Evolutionary conservation across 352 stramenopile genomes (phyloP), one percentile per base, ranked within the genome.

Genomic region (Globisporangium paroecandrum): DNA sequence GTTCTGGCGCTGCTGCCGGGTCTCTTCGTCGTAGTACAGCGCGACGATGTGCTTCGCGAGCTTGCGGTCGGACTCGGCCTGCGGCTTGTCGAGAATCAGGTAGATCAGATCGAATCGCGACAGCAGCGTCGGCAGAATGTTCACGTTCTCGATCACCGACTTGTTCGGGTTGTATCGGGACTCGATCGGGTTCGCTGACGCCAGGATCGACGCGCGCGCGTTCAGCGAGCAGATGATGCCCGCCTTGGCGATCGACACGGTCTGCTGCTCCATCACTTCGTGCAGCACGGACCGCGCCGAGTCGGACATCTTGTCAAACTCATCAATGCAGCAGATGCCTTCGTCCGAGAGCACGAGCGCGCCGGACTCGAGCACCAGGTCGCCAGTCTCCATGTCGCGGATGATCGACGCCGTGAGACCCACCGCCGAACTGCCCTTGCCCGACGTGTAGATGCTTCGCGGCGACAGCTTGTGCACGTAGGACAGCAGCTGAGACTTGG

Each of bases 91-190:
- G 38, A 99, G 85, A 71, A 99, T 98, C 22, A 99, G 83, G 77
- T 99, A 99, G 72, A 99, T 99, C 62, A 99, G 89, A 78, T 99
- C 98, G 72, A 99, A 99, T 47, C 98, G 93, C 69, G 91, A 99
- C 5, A 99, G 81, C 32, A 99, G 82, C 24, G 98, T 99, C 3
- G 62, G 58, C 64, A 69, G 43, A 34, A 69, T 69, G 29, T 69
- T 69, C 18, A 93, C 78, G 49, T 85, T 82, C 58, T 93, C 83
- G 34, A 93, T 69, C 61, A 89, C 79, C 34, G 88, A 98, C 65
- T 99, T 90, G 66, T 92, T 94, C 2, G 98, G 97, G 77, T 99
- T 99, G 89, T 99, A 99, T 27, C 98, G 79, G 54, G 93, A 99
- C 76, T 99, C 96, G 54, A 99, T 96, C 24, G 98, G 98, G 79